phyloP scores from a whole-genome alignment of 2,329 filamentous ascomycete genomes.

The Ophiostoma ulmi region DNA sequence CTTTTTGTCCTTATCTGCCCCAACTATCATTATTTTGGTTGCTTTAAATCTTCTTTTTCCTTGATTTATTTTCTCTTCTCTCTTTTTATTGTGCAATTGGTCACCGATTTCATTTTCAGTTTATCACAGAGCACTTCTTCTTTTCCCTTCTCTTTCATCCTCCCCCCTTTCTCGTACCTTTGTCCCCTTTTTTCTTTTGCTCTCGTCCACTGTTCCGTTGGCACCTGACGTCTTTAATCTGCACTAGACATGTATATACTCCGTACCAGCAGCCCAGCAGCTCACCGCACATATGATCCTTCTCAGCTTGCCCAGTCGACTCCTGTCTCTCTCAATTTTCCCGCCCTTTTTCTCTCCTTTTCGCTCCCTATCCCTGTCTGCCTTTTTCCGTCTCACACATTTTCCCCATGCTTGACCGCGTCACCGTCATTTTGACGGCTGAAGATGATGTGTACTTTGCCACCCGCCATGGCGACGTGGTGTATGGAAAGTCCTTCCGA shows the following conservation, averaged over 20 bases:
- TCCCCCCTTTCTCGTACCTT: constrained; percentile 15
- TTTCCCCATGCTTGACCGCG: neutral
- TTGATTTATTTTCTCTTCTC: neutral
- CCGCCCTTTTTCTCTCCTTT: neutral
- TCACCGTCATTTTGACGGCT: constrained; percentile 7
- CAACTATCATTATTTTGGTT: neutral
- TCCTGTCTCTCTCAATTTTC: neutral
- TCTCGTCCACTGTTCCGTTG: constrained; percentile 15
- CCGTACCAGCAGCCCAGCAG: neutral
- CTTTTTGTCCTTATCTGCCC: neutral
- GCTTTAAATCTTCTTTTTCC: neutral
- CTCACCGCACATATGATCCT: constrained; percentile 14
- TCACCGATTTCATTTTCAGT: constrained; percentile 1
- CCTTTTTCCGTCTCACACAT: neutral
- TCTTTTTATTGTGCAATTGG: constrained; percentile 1
- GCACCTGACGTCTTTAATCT: constrained; percentile 14
- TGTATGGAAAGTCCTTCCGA: neutral
- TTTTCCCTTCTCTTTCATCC: neutral
- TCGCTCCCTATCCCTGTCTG: neutral
- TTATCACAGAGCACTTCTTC: neutral
- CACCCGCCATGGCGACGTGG: neutral
- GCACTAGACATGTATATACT: neutral
- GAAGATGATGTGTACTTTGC: constrained; percentile 11
- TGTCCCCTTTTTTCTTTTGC: neutral
- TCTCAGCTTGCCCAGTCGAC: constrained; percentile 12